Base-by-base conservation (phyloP, 352 stramenopile species). In the Globisporangium cystogenes region DNA sequence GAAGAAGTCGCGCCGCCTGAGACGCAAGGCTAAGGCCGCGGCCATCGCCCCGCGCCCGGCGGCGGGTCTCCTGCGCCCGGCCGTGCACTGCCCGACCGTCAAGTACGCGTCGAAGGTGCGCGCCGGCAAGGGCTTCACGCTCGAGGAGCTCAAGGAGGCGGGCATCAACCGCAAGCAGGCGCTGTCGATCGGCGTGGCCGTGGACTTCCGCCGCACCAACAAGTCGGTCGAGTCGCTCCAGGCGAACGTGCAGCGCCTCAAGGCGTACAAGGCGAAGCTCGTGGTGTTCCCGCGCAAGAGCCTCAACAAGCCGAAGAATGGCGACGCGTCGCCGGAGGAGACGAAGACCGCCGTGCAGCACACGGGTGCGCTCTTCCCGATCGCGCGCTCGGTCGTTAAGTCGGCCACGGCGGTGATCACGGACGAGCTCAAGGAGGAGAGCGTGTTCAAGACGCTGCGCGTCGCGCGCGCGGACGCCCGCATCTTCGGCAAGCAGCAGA, bases 51-150 rank as follows among this genome's bases (percentile, higher is more conserved):
- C 98, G 50, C 91, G 96, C 67, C 98, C 98, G 57, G 82, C 97
- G 43, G 87, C 96, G 72, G 91, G 95, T 83, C 82, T 97, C 35
- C 83, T 99, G 53, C 87, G 96, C 56, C 98, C 98, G 51, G 85
- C 95, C 37, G 98, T 99, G 54, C 96, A 99, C 76, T 99, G 96
- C 82, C 96, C 91, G 54, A 99, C 98, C 53, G 79, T 96, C 67
- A 96, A 98, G 76, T 99, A 99, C 79, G 97, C 93, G 59, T 97
- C 93, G 48, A 99, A 99, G 88, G 80, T 98, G 42, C 93, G 96
- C 72, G 85, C 97, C 33, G 98, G 97, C 62, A 96, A 96, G 72
- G 97, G 97, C 57, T 99, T 99, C 83, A 98, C 96, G 52, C 76
- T 99, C 52, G 95, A 98, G 63, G 97, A 99, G 86, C 77, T 99